Evolutionary conservation across 192 early-diverging fungal genomes (phyloP).

Genomic region (Coemansia sp.): DNA sequence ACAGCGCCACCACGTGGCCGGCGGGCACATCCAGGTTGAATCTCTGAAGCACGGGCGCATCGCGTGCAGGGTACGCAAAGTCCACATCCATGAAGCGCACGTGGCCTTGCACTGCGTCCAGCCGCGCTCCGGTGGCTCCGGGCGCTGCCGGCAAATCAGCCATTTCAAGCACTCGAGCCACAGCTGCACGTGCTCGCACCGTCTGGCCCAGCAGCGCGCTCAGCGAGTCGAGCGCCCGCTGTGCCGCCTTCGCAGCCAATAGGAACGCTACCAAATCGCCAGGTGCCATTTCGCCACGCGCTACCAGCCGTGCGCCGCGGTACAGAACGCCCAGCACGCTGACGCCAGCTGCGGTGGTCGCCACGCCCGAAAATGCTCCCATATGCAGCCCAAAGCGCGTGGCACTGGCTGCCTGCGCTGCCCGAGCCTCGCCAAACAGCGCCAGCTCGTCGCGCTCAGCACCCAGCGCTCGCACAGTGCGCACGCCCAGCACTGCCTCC

Average conservation of each 20-base stretch:
- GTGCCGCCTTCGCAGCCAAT: conserved; percentile 63
- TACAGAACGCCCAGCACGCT: conserved; percentile 63
- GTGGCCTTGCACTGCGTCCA: conserved; percentile 49
- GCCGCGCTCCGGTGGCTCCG: conserved; percentile 38
- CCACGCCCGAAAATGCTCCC: conserved; percentile 64
- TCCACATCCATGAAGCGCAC: conserved; percentile 56
- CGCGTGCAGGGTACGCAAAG: conserved; percentile 56
- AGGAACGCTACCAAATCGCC: conserved; percentile 66
- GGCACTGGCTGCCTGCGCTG: conserved; percentile 38
- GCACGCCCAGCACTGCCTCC: conserved; percentile 60
- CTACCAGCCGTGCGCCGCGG: conserved; percentile 48
- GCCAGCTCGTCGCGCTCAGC: conserved; percentile 58
- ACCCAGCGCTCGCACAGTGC: conserved; percentile 63
- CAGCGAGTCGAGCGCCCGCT: conserved; percentile 60
- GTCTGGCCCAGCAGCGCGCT: conserved; percentile 62
- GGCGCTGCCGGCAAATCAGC: conserved; percentile 48
- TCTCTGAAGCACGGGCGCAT: conserved; percentile 30
- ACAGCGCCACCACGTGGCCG: conserved; percentile 51
- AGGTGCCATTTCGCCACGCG: conserved; percentile 54
- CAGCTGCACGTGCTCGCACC: conserved; percentile 57
- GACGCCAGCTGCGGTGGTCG: conserved; percentile 59
- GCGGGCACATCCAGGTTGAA: conserved; percentile 55
- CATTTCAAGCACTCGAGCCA: conserved; percentile 59
- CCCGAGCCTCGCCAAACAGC: conserved; percentile 51
- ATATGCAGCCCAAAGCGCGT: conserved; percentile 61